Evolutionary conservation across 2,329 filamentous ascomycete genomes (phyloP).

Genomic region (Aureobasidium sp.): DNA sequence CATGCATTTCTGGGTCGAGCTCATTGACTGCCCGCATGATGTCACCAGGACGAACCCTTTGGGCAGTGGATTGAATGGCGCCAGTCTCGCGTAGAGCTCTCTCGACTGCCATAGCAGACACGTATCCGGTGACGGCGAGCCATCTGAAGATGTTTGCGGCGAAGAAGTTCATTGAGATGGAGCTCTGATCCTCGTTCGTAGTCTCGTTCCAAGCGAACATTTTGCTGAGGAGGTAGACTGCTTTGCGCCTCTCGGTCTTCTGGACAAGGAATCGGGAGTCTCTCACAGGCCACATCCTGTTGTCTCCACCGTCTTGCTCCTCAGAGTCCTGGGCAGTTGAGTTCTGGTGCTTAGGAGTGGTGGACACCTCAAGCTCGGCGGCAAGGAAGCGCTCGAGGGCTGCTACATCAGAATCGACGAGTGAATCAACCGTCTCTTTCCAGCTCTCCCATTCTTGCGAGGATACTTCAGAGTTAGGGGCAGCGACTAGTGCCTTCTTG

Average conservation of each 20-base stretch:
- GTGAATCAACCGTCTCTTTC: conserved; percentile 21
- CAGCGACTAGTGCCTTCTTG: conserved; percentile 22
- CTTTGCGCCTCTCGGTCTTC: conserved; percentile 55
- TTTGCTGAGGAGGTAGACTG: conserved; percentile 44
- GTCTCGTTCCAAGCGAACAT: conserved; percentile 32
- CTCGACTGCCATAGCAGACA: conserved; percentile 37
- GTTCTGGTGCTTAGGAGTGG: background rate
- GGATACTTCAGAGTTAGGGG: background rate
- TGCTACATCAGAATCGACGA: conserved; percentile 18
- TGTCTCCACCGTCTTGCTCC: background rate
- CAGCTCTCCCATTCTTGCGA: conserved; percentile 20
- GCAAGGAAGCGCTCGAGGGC: conserved; percentile 24
- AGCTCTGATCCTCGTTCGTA: conserved; percentile 15
- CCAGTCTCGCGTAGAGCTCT: conserved; percentile 28
- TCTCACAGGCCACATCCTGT: conserved; percentile 17
- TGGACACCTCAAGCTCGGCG: conserved; percentile 18
- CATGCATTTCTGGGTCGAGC: conserved; percentile 58
- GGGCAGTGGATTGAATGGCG: conserved; percentile 28
- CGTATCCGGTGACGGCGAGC: conserved; percentile 48
- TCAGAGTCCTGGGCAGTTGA: background rate
- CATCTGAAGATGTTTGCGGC: conserved; percentile 48
- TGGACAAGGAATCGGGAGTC: conserved; percentile 36
- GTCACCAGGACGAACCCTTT: conserved; percentile 40
- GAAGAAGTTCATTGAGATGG: conserved; percentile 35
- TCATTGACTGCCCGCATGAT: conserved; percentile 54